These are phyloP conservation scores for Cucurbita moschata DNA, from an alignment of 306 rosid genomes.

Conservation along the genomic window DNA sequence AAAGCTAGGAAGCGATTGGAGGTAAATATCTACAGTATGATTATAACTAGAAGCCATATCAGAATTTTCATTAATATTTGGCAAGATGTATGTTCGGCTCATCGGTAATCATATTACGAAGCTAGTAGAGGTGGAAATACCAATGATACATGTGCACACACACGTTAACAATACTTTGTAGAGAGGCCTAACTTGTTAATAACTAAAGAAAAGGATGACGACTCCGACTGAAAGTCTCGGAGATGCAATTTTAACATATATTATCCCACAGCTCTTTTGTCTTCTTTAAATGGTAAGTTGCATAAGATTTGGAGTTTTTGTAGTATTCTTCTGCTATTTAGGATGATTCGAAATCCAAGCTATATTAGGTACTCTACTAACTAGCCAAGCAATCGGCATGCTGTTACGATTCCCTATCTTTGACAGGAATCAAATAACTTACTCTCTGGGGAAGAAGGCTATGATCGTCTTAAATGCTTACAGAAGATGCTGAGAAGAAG, in stretches of 20 bases:
- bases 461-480: constrained; percentile 40
- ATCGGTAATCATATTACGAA: background rate
- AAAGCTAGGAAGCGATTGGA: constrained; percentile 58
- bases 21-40: constrained; percentile 22
- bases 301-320: background rate
- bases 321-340: background rate
- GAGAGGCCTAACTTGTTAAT: background rate
- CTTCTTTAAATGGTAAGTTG: background rate
- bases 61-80: background rate
- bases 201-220: background rate
- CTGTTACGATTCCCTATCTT: background rate
- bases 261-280: background rate
- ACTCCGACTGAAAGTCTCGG: background rate
- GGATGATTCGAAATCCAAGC: background rate
- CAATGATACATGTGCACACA: background rate
- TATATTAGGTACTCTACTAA: background rate
- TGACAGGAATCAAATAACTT: constrained; percentile 46
- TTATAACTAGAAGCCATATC: background rate
- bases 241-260: background rate
- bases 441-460: constrained; percentile 54
- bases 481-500: constrained; percentile 57
- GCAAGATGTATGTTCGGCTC: background rate
- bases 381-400: background rate
- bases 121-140: background rate
- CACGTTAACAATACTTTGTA: background rate